Percentiles rank a stretch among this genome's conserved stretches.
These are phyloP conservation scores for Delitschia confertaspora DNA, from an alignment of 495 filamentous ascomycete genomes.

Conservation along the genomic window DNA sequence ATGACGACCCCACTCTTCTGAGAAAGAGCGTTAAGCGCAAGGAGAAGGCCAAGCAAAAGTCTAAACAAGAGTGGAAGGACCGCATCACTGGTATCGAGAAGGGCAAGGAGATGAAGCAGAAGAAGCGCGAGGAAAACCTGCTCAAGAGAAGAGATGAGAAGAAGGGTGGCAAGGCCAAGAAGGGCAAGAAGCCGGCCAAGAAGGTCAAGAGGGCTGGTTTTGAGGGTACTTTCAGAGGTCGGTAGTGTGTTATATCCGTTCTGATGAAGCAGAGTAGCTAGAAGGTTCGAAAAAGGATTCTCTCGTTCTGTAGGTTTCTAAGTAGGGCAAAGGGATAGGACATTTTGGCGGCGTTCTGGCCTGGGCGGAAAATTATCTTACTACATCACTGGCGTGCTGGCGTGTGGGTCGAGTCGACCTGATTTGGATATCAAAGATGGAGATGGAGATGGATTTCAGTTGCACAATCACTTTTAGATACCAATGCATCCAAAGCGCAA, in stretches of 20 bases:
- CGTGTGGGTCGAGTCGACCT: no score
- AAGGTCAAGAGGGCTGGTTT: conserved; percentile 62
- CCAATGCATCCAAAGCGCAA: no score
- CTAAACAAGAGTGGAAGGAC: conserved; percentile 81
- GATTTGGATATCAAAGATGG: no score
- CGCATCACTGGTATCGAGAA: conserved; percentile 65
- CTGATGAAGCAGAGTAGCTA: neutral
- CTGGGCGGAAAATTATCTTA: no score
- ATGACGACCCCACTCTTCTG: conserved; percentile 75
- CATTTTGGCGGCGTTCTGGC: no score
- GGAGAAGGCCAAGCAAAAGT: conserved; percentile 81
- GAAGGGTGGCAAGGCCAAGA: conserved; percentile 54
- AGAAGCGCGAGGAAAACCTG: conserved; percentile 83
- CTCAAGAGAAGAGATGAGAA: conserved; percentile 70
- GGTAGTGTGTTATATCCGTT: conserved; percentile 11
- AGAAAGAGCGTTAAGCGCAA: conserved; percentile 95
- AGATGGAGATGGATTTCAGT: no score
- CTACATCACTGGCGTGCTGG: no score
- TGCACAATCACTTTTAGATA: no score
- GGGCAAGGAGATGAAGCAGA: conserved; percentile 67
- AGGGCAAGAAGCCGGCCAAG: conserved; percentile 54
- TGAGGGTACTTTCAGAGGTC: conserved; percentile 77
- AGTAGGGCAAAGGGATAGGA: no score
- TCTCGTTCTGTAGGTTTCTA: no score
- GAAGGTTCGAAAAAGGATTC: no score